These are phyloP conservation scores for Chlorociboria aeruginascens DNA, from an alignment of 495 filamentous ascomycete genomes.

Conservation along the genomic window DNA sequence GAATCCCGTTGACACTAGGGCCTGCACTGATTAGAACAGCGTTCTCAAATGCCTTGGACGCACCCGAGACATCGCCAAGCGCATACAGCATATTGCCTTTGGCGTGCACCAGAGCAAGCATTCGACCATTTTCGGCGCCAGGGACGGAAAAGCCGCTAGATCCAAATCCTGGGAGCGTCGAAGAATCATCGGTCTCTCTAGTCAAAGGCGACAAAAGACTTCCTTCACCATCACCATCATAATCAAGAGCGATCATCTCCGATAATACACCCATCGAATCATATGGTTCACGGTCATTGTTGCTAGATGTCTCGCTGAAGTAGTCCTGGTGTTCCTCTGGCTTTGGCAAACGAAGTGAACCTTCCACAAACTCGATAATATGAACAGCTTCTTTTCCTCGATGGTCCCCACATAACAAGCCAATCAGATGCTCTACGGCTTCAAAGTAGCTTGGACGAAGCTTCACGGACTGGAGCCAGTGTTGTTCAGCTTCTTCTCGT, in stretches of 20 bases:
- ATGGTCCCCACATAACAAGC: slow-evolving; percentile 71
- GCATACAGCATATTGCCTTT: slow-evolving; percentile 98
- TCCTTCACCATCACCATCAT: slow-evolving; percentile 16
- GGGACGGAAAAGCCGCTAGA: slow-evolving; percentile 81
- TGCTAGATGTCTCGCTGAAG: slow-evolving; percentile 17
- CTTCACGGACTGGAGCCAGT: slow-evolving; percentile 78
- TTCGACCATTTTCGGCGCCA: slow-evolving; percentile 82
- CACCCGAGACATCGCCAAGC: slow-evolving; percentile 69
- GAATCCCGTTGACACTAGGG: slow-evolving; percentile 56
- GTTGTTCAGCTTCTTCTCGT: slow-evolving; percentile 70
- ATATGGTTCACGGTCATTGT: slow-evolving; percentile 29
- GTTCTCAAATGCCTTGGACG: slow-evolving; percentile 88
- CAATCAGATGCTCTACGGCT: slow-evolving; percentile 91
- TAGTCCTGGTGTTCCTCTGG: slow-evolving; percentile 17
- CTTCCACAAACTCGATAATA: slow-evolving; percentile 84
- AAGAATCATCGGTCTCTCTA: slow-evolving; percentile 36
- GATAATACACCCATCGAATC: slow-evolving; percentile 36
- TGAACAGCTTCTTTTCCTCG: slow-evolving; percentile 77
- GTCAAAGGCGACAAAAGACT: slow-evolving; percentile 2
- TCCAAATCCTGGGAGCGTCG: slow-evolving; percentile 48
- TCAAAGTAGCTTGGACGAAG: slow-evolving; percentile 86
- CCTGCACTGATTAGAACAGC: slow-evolving; percentile 84
- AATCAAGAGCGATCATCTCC: slow-evolving; percentile 45
- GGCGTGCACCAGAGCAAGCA: slow-evolving; percentile 84
- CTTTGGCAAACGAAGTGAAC: slow-evolving; percentile 44